Evolutionary conservation across 2,329 filamentous ascomycete genomes (phyloP), one percentile per base, ranked within the genome.

Genomic region (Exophiala phaeomuriformis): DNA sequence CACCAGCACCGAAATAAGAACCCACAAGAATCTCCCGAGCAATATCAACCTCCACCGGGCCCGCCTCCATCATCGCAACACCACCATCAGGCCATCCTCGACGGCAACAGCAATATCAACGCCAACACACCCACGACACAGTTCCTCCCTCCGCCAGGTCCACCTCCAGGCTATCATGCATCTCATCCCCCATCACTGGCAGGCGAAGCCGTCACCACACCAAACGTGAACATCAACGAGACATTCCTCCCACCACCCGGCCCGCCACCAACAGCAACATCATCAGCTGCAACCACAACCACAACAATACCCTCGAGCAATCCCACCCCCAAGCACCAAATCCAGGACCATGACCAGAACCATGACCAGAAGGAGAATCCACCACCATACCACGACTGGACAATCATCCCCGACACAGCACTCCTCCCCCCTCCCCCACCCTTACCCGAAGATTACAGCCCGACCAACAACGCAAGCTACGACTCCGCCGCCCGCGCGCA

Each of bases 321-420:
- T 19, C 19, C 19, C 1, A 1, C 19, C 2, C 19, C 19, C 19
- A 5, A 27, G 19, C 1, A 27, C n/a, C 39, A 27, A 1, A 28
- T 2, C n/a, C 39, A 4, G 52, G 54, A 32, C 35, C 49, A 28
- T 19, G 40, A 42, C 37, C 8, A 29, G 36, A 19, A 47, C 46
- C 45, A 66, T 64, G 52, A 64, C 9, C 12, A 31, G 9, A 67
- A 70, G 28, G 78, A 31, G 9, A 67, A 70, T 28, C 78, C 79
- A 9, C 79, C 79, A 12, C 75, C 78, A 29, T 81, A 82, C 61
- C 80, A 83, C 65, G 78, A 82, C 66, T 84, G 81, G 81, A 75
- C 79, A 49, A 71, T 76, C 1, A 74, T 83, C 3, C 80, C 80
- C 4, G 81, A 84, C 61, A 82, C 73, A 10, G 66, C 78, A 3